phyloP scores from a whole-genome alignment of 1,284 basidiomycete genomes.

The Moesziomyces globuligerus region DNA sequence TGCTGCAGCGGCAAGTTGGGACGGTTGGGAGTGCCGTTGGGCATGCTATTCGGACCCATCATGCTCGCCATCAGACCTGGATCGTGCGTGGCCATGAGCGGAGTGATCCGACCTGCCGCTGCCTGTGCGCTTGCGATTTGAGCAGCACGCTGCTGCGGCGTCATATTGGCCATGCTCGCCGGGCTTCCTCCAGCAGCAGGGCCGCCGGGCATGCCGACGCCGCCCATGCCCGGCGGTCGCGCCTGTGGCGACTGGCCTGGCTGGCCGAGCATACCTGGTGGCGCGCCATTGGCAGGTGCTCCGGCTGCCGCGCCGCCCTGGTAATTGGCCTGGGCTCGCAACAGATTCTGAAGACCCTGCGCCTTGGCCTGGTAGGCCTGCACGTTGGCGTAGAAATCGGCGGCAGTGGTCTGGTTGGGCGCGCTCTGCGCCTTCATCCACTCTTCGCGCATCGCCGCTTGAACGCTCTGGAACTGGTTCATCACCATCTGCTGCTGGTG shows the following conservation, averaged over 20 bases:
- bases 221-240: conserved; percentile 34
- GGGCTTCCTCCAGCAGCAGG: conserved; percentile 28
- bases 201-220: conserved; percentile 17
- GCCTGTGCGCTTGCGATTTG: conserved; percentile 50
- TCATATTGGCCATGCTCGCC: conserved; percentile 42
- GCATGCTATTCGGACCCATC: conserved; percentile 49
- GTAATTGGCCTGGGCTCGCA: conserved; percentile 50
- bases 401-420: conserved; percentile 52
- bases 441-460: conserved; percentile 55
- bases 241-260: conserved; percentile 32
- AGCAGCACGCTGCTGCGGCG: conserved; percentile 47
- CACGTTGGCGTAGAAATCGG: conserved; percentile 57
- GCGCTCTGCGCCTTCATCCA: conserved; percentile 63
- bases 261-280: conserved; percentile 37
- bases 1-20: conserved; percentile 36
- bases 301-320: conserved; percentile 30
- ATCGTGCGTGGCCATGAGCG: conserved; percentile 59
- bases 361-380: conserved; percentile 59
- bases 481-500: conserved; percentile 62
- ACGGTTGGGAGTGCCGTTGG: conserved; percentile 33
- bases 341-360: conserved; percentile 51
- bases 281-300: conserved; percentile 20
- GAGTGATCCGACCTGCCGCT: conserved; percentile 45
- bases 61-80: conserved; percentile 58
- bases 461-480: conserved; percentile 58